Evolutionary conservation across 2,329 filamentous ascomycete genomes (phyloP), one percentile per base, ranked within the genome.

Genomic region (Clonostachys sp.): DNA sequence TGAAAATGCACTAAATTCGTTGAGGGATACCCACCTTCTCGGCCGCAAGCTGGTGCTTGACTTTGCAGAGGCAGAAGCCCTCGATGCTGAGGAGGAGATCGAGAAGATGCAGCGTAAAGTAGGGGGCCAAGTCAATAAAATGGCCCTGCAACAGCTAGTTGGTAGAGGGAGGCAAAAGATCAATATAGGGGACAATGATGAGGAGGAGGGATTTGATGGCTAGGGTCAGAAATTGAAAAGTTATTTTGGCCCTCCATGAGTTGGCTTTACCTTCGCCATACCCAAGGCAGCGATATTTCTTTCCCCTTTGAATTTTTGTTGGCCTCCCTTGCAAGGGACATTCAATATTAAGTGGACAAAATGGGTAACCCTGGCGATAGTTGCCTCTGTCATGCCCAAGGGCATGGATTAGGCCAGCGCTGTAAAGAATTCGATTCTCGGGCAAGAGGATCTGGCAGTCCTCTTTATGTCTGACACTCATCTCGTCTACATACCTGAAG

Each of bases 91-190:
- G 73, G 90, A 91, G 68, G 91, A 97, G 71, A 94, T 99, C 63
- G 86, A 88, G 65, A 92, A 90, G 73, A 96, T 99, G 87, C 89
- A 95, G 71, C 88, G 89, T 78, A 99, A 96, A 78, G 87, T 95
- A 62, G 89, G 89, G 52, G 83, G 86, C 51, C 92, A 97, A 72
- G 82, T 88, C 65, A 89, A 95, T 72, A 94, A 91, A 72, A 87
- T 97, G 61, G 88, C 89, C 58, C 74, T 96, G 61, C 90, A 95
- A 71, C 86, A 90, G 66, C 84, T 97, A 62, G 92, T 87, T 53
- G 88, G 87, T 59, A 81, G 81, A 62, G 88, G 87, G 58, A 83
- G 91, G 61, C 91, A 86, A 70, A 95, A 89, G 76, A 91, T 97
- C 73, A 91, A 85, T 72, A 85, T 95, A 72, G 87, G 75, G 66